These are phyloP conservation scores for Prunus yedoensis DNA, from an alignment of 331 rosid species.

Conservation along the genomic window DNA sequence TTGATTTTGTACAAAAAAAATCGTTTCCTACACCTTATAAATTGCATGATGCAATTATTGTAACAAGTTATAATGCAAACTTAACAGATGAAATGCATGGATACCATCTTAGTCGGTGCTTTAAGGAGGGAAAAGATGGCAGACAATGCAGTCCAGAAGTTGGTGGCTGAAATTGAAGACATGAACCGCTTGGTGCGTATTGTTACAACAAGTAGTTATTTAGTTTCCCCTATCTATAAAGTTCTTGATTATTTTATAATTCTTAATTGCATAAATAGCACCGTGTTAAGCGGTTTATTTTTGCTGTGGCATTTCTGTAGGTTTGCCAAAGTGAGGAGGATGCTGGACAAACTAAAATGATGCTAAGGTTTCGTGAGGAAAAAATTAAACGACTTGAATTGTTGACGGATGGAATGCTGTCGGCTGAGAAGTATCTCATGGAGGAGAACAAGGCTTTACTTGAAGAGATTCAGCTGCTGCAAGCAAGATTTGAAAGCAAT, in stretches of 20 bases:
- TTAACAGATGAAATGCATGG: conserved; percentile 62
- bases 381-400: conserved; percentile 74
- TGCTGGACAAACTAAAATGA: conserved; percentile 40
- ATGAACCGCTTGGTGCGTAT: conserved; percentile 55
- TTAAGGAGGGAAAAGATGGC: conserved; percentile 77
- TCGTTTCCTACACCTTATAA: conserved; percentile 11
- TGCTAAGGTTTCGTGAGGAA: conserved; percentile 61
- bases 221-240: conserved; percentile 12
- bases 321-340: conserved; percentile 71
- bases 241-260: conserved; percentile 1
- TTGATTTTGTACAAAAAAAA: conserved; percentile 4
- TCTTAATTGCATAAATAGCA: conserved; percentile 8
- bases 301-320: conserved; percentile 43
- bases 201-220: conserved; percentile 4
- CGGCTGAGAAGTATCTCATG: conserved; percentile 66
- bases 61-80: conserved; percentile 22
- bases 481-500: conserved; percentile 47
- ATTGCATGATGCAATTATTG: conserved; percentile 15
- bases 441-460: conserved; percentile 70
- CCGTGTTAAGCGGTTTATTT: conserved; percentile 25
- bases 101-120: conserved; percentile 65
- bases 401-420: conserved; percentile 57
- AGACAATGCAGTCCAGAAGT: conserved; percentile 53
- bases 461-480: conserved; percentile 64
- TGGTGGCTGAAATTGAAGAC: conserved; percentile 59